Conservation (phyloP, 2,329 filamentous ascomycete genomes). For the Alternaria arborescens region DNA sequence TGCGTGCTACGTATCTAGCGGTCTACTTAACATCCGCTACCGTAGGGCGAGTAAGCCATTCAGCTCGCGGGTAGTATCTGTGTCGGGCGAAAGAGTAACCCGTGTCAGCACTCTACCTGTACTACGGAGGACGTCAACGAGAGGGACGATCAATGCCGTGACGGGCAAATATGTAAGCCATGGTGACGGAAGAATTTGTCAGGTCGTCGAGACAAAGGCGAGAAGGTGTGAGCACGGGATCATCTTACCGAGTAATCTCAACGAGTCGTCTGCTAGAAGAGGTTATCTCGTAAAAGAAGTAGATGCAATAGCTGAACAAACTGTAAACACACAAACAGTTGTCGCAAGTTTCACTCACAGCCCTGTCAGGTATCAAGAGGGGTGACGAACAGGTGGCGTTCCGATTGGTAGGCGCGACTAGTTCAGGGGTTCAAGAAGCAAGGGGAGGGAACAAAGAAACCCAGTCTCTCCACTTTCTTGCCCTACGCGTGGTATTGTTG, state of each 20-base stretch:
- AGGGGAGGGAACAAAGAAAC: neutral
- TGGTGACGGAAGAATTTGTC: neutral
- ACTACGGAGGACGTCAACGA: neutral
- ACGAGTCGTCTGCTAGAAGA: neutral
- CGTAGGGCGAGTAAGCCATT: neutral
- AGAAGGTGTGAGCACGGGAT: neutral
- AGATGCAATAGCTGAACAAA: neutral
- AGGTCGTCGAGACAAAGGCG: neutral
- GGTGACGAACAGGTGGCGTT: neutral
- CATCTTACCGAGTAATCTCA: neutral
- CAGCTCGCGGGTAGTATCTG: neutral
- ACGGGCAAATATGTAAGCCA: constrained; percentile 7
- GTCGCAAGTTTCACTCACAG: neutral
- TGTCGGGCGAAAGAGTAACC: neutral
- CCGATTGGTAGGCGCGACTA: constrained; percentile 1
- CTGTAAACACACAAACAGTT: neutral
- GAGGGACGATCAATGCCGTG: constrained; percentile 5
- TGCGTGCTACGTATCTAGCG: neutral
- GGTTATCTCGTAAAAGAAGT: neutral
- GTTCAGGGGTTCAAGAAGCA: neutral
- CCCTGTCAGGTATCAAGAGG: neutral
- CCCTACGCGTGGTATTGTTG: neutral
- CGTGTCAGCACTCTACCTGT: constrained; percentile 12
- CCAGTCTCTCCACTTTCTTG: neutral
- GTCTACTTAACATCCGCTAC: neutral